These are phyloP conservation scores for Nidula niveotomentosa DNA, from an alignment of 1,284 basidiomycete genomes.

Conservation along the genomic window DNA sequence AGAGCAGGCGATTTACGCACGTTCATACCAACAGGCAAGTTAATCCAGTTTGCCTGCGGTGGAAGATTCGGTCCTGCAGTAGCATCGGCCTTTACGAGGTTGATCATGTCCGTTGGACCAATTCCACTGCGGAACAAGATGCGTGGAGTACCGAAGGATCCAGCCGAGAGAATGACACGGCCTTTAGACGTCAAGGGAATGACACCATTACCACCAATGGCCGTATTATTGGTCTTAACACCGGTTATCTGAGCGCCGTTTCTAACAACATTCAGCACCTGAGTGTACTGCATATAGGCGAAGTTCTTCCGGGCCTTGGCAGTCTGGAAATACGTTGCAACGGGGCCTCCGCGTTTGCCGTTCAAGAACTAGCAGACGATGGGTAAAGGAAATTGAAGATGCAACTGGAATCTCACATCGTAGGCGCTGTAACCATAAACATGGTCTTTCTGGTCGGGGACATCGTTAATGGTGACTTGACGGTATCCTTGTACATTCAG, in stretches of 20 bases:
- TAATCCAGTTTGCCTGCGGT: slow-evolving; percentile 48
- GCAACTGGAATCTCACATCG: slow-evolving; percentile 36
- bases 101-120: slow-evolving; percentile 60
- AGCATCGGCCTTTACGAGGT: slow-evolving; percentile 45
- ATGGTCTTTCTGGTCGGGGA: slow-evolving; percentile 57
- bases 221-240: slow-evolving; percentile 60
- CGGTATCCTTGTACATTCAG: slow-evolving; percentile 47
- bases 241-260: slow-evolving; percentile 58
- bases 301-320: slow-evolving; percentile 55
- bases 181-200: slow-evolving; percentile 56
- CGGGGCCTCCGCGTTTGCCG: slow-evolving; percentile 59
- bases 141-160: slow-evolving; percentile 55
- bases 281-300: slow-evolving; percentile 44
- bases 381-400: background rate
- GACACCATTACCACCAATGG: slow-evolving; percentile 51
- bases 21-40: slow-evolving; percentile 58
- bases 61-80: slow-evolving; percentile 48
- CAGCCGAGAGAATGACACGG: slow-evolving; percentile 59
- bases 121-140: slow-evolving; percentile 66
- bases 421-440: slow-evolving; percentile 58
- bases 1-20: slow-evolving; percentile 17
- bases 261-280: slow-evolving; percentile 54
- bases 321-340: slow-evolving; percentile 59
- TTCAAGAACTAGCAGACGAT: slow-evolving; percentile 42
- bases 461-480: slow-evolving; percentile 54